A percentile compares a stretch with the other conserved stretches of the same genome.
Conservation (phyloP, 306 rosid genomes). For the Corylus heterophylla region DNA sequence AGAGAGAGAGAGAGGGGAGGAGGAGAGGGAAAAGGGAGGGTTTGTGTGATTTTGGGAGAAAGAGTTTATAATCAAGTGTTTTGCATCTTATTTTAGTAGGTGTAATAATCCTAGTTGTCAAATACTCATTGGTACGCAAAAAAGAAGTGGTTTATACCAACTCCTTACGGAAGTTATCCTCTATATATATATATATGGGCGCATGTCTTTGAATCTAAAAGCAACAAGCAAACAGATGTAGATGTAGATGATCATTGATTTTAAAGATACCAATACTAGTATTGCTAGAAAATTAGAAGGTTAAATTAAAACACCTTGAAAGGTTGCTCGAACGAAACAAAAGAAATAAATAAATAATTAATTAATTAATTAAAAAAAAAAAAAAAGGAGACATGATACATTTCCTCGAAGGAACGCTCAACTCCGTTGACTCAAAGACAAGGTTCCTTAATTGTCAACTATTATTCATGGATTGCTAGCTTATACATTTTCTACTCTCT, state of each 20-base stretch:
- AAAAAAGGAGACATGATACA: neutral
- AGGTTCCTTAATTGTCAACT: conserved; percentile 32
- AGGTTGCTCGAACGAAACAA: neutral
- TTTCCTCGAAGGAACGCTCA: conserved; percentile 10
- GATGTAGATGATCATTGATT: neutral
- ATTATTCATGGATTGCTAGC: conserved; percentile 32
- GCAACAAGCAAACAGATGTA: neutral
- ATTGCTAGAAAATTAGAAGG: conserved; percentile 4
- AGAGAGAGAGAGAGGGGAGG: no score
- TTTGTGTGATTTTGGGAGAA: no score
- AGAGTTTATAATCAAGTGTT: no score
- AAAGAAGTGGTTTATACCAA: no score
- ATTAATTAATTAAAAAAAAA: neutral
- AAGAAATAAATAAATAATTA: neutral
- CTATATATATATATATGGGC: neutral
- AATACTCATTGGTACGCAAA: no score
- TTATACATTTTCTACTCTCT: conserved; percentile 33
- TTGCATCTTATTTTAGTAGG: no score
- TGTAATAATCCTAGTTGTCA: no score
- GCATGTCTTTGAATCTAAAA: neutral
- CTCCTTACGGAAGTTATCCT: no score
- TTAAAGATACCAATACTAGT: neutral
- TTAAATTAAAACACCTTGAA: conserved; percentile 7
- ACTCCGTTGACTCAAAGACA: conserved; percentile 31
- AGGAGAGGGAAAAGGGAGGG: no score